Evolutionary conservation across 2,329 filamentous ascomycete species (phyloP).

Genomic region (Xylaria sp.): DNA sequence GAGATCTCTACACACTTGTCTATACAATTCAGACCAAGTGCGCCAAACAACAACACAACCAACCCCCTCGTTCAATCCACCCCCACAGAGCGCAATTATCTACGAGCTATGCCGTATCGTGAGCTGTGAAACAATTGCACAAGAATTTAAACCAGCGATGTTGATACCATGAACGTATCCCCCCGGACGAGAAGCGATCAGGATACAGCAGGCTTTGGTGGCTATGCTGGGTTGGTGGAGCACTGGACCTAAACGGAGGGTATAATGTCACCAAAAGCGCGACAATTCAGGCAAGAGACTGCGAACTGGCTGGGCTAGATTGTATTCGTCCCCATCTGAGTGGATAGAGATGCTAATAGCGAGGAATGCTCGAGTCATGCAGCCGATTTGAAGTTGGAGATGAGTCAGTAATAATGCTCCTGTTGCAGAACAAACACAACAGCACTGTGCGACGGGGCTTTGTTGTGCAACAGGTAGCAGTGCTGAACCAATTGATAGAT

Average conservation of each 20-base stretch:
- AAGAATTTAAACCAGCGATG: neutral
- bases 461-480: neutral
- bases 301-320: neutral
- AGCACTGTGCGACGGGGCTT: neutral
- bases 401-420: neutral
- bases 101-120: neutral
- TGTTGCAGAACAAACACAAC: neutral
- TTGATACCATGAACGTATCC: neutral
- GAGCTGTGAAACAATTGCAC: neutral
- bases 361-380: slow-evolving; percentile 5
- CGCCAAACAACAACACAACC: neutral
- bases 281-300: neutral
- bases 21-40: neutral
- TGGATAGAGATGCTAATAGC: neutral
- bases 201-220: neutral
- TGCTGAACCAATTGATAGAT: neutral
- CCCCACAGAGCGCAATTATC: neutral
- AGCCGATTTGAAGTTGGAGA: neutral
- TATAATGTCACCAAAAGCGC: neutral
- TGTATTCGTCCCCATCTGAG: neutral
- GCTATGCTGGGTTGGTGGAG: neutral
- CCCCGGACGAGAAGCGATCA: neutral
- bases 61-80: neutral
- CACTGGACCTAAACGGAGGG: neutral
- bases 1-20: slow-evolving; percentile 44